Evolutionary conservation across 2,329 filamentous ascomycete genomes (phyloP).

Genomic region (Penicillium psychrosexuale): DNA sequence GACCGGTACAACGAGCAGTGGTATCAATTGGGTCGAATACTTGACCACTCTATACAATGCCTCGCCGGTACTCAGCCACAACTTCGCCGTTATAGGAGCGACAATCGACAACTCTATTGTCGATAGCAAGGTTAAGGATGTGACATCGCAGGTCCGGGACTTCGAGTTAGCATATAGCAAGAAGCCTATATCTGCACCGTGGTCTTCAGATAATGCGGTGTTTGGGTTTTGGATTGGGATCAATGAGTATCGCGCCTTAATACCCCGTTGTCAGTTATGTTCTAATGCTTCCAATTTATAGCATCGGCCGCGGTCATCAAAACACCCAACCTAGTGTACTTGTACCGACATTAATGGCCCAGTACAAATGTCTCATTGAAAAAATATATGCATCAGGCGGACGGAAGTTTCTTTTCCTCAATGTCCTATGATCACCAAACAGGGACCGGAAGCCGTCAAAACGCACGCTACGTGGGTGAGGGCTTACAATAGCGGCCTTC

Average conservation of each 20-base stretch:
- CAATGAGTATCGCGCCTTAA: conserved; percentile 26
- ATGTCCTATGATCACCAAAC: conserved; percentile 42
- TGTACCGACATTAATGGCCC: conserved; percentile 40
- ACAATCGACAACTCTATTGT: conserved; percentile 54
- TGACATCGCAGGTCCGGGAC: conserved; percentile 48
- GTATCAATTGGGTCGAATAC: conserved; percentile 53
- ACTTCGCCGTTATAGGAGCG: conserved; percentile 55
- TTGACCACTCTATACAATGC: conserved; percentile 49
- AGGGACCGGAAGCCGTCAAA: conserved; percentile 19
- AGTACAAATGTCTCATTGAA: conserved; percentile 45
- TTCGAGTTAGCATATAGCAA: conserved; percentile 43
- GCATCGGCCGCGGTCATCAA: conserved; percentile 32
- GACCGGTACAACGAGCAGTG: conserved; percentile 49
- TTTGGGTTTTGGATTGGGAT: conserved; percentile 37
- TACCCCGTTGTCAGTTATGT: background rate
- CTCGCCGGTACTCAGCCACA: conserved; percentile 51
- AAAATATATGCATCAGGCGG: conserved; percentile 54
- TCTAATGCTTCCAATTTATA: conserved; percentile 6
- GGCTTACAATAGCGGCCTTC: conserved; percentile 26
- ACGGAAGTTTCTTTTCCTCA: conserved; percentile 59
- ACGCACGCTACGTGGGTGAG: conserved; percentile 22
- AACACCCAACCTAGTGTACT: conserved; percentile 28
- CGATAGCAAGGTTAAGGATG: conserved; percentile 50
- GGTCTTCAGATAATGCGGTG: conserved; percentile 25
- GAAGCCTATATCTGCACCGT: conserved; percentile 28